Percentiles rank a stretch among this genome's conserved stretches.
These are phyloP conservation scores for Penicillium sp. DNA, from an alignment of 2,329 filamentous ascomycete genomes.

Conservation along the genomic window DNA sequence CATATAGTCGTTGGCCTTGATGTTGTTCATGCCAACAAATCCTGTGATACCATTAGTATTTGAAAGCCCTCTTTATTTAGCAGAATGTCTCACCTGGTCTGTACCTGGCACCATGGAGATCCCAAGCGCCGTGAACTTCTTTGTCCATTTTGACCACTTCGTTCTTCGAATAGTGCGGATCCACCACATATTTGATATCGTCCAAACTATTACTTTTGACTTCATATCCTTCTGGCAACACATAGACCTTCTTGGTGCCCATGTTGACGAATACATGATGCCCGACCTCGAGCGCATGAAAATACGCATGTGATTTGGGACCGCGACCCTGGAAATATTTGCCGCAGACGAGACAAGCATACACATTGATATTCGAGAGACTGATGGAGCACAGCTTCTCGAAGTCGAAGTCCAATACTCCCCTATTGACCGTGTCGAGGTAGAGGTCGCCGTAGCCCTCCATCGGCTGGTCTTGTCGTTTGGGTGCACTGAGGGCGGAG, in stretches of 20 bases:
- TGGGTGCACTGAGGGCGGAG: constrained; percentile 38
- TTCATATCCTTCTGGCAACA: constrained; percentile 91
- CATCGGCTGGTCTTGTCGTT: constrained; percentile 73
- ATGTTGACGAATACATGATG: constrained; percentile 99
- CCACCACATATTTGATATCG: constrained; percentile 97
- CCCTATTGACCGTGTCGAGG: constrained; percentile 92
- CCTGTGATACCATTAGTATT: constrained; percentile 41
- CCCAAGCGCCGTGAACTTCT: constrained; percentile 62
- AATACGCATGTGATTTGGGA: constrained; percentile 93
- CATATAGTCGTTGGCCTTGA: constrained; percentile 98
- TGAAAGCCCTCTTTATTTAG: not conserved
- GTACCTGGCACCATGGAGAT: constrained; percentile 81
- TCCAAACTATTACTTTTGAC: constrained; percentile 92
- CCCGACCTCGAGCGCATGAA: constrained; percentile 89
- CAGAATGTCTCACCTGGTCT: constrained; percentile 60
- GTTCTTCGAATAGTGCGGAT: constrained; percentile 77
- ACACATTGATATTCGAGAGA: constrained; percentile 97
- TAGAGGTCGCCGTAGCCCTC: constrained; percentile 95
- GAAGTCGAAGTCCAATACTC: constrained; percentile 95
- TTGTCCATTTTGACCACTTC: constrained; percentile 81
- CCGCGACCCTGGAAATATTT: constrained; percentile 95
- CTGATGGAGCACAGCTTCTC: constrained; percentile 97
- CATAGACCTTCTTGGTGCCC: constrained; percentile 55
- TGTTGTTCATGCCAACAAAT: constrained; percentile 99
- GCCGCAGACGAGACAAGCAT: constrained; percentile 96